Conservation (phyloP, 768 basidiomycete genomes). For the Kwoniella heveanensis region DNA sequence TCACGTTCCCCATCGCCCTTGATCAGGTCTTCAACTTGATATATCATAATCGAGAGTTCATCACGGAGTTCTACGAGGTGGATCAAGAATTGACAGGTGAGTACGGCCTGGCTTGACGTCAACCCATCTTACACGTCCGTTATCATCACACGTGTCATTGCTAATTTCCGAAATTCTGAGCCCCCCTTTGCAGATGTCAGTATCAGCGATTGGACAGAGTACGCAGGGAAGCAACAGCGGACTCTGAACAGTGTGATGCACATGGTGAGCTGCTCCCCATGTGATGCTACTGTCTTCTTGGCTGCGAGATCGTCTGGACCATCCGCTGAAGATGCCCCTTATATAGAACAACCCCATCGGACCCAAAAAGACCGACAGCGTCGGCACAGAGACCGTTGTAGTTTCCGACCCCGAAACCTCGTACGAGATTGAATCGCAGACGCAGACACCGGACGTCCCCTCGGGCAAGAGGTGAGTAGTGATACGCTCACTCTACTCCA, state of each 20-base stretch:
- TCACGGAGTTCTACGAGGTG: slow-evolving; percentile 23
- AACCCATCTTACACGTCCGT: too few relatives aligned
- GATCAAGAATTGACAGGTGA: slow-evolving; percentile 37
- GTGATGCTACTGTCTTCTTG: background rate
- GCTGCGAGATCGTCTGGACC: background rate
- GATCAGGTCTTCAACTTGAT: slow-evolving; percentile 31
- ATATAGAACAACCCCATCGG: slow-evolving; percentile 37
- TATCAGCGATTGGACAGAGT: slow-evolving; percentile 28
- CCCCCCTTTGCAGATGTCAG: slow-evolving; percentile 23
- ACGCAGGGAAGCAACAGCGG: slow-evolving; percentile 18
- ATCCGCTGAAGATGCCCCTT: background rate
- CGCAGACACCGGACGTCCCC: slow-evolving; percentile 35
- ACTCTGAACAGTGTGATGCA: slow-evolving; percentile 36
- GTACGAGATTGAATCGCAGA: slow-evolving; percentile 36
- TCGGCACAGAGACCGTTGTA: slow-evolving; percentile 27
- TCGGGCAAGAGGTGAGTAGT: slow-evolving; percentile 37
- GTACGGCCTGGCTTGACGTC: too few relatives aligned
- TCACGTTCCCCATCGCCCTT: slow-evolving; percentile 28
- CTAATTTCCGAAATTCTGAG: too few relatives aligned
- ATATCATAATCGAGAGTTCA: slow-evolving; percentile 34
- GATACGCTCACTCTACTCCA: too few relatives aligned
- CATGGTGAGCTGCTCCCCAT: slow-evolving; percentile 34
- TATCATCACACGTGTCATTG: too few relatives aligned
- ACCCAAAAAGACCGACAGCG: slow-evolving; percentile 31
- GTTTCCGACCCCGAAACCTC: slow-evolving; percentile 21